Base-by-base conservation (phyloP, 345 rosid species). In the Citrus maxima region DNA sequence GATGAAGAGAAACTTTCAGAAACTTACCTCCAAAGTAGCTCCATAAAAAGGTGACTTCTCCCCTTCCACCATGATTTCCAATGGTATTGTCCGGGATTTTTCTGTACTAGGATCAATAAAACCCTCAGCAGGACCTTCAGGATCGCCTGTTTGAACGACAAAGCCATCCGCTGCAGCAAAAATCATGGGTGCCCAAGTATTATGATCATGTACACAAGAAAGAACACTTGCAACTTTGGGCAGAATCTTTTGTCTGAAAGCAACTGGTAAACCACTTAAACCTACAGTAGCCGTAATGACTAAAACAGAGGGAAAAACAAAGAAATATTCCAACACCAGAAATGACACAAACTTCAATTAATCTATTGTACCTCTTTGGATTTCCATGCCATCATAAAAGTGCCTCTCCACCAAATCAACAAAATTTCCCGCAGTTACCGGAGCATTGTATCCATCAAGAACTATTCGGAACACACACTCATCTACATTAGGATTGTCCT, bases 81-180 rank as follows among this genome's bases (percentile, higher is more conserved):
- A 86, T 30, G 99, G 98, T 74, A 94, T 77, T 10, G 95, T 91
- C 66, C 98, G 87, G 46, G 85, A 83, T 86, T 96, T 94, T 88
- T 89, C 98, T 1, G 99, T 94, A 84, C 97, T 93, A 51, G 99
- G 98, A 84, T 94, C 99, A 64, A 93, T 91, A 80, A 96, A 96
- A 72, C 98, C 97, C 74, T 92, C 98, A 1, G 98, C 95, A 38
- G 98, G 99, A 73, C 99, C 99, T 65, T 88, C 95, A n/a, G 99
- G 99, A 90, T 96, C 99, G 63, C 98, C 98, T 12, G 98, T 96
- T 85, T 96, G 99, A 61, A 96, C 97, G 76, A 96, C 99, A 83
- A 96, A 96, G 27, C 99, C 99, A 88, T 96, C 99, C 82, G 97
- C 99, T 96, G 92, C 86, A 84, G 72, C 75, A 56, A 65, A 55